Evolutionary conservation across 139 green algal genomes (phyloP), one percentile per base, ranked within the genome.

Genomic region (Haematococcus lacustris): DNA sequence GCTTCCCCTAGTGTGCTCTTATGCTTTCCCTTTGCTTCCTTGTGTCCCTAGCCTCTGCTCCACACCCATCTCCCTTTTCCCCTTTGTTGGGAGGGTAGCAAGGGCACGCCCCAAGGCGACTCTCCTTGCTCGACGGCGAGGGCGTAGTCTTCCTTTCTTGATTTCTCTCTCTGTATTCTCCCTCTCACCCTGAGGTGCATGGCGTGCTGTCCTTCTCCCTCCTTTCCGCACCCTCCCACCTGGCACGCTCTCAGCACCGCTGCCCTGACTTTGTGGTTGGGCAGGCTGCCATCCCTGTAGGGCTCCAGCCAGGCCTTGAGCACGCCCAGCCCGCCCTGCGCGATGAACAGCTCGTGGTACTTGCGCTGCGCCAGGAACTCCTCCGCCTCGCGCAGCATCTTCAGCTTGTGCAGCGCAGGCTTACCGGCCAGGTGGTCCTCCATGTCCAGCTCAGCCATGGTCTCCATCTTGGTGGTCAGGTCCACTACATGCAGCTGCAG

Each of bases 281-380:
- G 82, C 66, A 88, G 71, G 28, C 79, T 80, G 71, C 82, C 82
- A 38, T 88, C 77, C 6, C 23, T 30, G 73, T 85, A 85, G 2
- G 82, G 82, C 74, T 83, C 76, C 61, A 88, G 66, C 82, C 82
- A 88, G 9, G 76, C 70, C 73, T 85, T 85, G 66, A 88, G 67
- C 69, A 78, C 71, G 6, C 82, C 78, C 64, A 87, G 78, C 7
- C 80, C 74, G 28, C 82, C 82, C 28, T 70, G 57, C 37, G 50
- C 23, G n/a, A 87, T 64, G 40, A 87, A 87, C 63, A 73, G 51
- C 71, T 82, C 73, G 50, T 87, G 82, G 51, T 83, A 82, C 64
- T 87, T 83, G 33, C 64, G 66, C 77, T 83, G 76, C 13, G 72
- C 72, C 68, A 83, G 35, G 53, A 83, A 79, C 21, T 68, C 38